Conservation (phyloP, 2,329 filamentous ascomycete species). For the Pseudogymnoascus sp. region DNA sequence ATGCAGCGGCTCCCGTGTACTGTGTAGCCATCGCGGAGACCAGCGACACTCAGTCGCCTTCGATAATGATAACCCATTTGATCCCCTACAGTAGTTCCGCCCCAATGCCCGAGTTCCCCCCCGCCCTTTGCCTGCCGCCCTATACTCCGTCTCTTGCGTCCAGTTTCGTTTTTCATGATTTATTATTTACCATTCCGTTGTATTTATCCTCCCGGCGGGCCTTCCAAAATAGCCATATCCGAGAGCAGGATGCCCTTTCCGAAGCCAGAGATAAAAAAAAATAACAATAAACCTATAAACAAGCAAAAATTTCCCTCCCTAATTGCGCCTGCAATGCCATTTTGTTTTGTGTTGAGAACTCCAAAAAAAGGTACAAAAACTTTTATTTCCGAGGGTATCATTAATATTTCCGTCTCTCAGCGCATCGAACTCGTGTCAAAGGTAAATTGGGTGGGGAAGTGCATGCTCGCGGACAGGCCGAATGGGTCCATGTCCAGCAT, state of each 20-base stretch:
- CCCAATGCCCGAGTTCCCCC: background rate
- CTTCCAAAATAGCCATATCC: background rate
- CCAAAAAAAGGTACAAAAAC: conserved; percentile 7
- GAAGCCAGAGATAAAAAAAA: background rate
- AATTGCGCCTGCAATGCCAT: conserved; percentile 5
- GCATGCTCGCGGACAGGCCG: conserved; percentile 87
- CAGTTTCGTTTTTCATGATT: background rate
- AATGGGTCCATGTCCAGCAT: conserved; percentile 91
- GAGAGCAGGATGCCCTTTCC: background rate
- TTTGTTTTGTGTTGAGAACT: background rate
- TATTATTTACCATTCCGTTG: background rate
- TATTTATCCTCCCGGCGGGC: background rate
- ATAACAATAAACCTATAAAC: background rate
- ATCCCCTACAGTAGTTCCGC: background rate
- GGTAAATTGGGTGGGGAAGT: conserved; percentile 77
- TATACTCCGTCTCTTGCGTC: background rate
- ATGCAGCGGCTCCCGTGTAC: background rate
- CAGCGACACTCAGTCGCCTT: background rate
- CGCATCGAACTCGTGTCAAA: conserved; percentile 44
- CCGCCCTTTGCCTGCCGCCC: background rate
- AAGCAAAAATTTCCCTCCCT: background rate
- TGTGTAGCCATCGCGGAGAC: background rate
- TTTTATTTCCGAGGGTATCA: conserved; percentile 22
- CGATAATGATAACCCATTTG: background rate
- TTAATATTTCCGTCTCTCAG: conserved; percentile 19